Evolutionary conservation across 2,329 filamentous ascomycete genomes (phyloP).

Genomic region (Cercospora sesami): DNA sequence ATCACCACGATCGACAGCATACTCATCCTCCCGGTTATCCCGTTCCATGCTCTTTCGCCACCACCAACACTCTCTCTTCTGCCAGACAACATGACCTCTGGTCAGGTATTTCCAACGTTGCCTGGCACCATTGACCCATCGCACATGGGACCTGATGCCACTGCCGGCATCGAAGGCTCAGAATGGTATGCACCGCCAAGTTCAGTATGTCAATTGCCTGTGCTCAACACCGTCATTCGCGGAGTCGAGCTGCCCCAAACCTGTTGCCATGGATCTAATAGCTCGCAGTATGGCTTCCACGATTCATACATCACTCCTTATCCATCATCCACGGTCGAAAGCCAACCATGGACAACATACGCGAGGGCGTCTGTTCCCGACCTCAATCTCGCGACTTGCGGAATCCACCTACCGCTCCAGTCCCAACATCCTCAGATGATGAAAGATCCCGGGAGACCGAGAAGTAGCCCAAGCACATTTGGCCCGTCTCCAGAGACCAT

Average conservation of each 20-base stretch:
- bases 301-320: constrained; percentile 40
- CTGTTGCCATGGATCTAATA: constrained; percentile 7
- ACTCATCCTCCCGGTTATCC: constrained; percentile 29
- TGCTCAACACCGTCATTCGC: background rate
- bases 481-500: constrained; percentile 42
- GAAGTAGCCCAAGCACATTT: constrained; percentile 48
- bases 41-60: constrained; percentile 32
- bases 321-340: constrained; percentile 38
- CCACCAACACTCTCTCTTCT: constrained; percentile 26
- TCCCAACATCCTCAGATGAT: constrained; percentile 25
- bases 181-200: constrained; percentile 36
- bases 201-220: constrained; percentile 32
- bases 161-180: constrained; percentile 27
- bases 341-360: constrained; percentile 35
- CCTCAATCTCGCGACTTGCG: constrained; percentile 25
- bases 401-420: constrained; percentile 21
- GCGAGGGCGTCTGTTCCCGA: constrained; percentile 32
- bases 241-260: constrained; percentile 6
- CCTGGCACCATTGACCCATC: constrained; percentile 33
- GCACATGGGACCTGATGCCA: constrained; percentile 33
- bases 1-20: constrained; percentile 28
- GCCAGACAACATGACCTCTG: constrained; percentile 32
- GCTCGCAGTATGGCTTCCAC: constrained; percentile 34
- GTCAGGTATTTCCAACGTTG: constrained; percentile 33
- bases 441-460: constrained; percentile 40